A percentile compares a stretch with the other conserved stretches of the same genome.
These are phyloP conservation scores for Amphirosellinia nigrospora DNA, from an alignment of 495 filamentous ascomycete species.

Conservation along the genomic window DNA sequence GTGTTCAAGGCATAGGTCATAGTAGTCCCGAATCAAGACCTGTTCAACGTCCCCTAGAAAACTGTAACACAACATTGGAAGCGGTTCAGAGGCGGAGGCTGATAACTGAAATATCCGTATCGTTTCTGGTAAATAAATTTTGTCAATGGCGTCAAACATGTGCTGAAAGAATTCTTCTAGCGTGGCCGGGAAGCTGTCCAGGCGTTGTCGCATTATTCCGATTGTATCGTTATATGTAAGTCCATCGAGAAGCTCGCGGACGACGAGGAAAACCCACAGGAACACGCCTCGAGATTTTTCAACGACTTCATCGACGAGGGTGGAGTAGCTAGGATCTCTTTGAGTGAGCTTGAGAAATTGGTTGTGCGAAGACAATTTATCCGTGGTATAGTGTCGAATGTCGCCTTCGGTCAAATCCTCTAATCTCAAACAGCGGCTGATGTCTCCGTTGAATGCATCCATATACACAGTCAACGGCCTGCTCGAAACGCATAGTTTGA, in stretches of 20 bases:
- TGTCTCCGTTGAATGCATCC: background rate
- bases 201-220: background rate
- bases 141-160: background rate
- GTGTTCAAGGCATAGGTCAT: background rate
- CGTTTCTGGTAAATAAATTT: background rate
- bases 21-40: background rate
- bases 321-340: background rate
- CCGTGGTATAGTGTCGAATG: background rate
- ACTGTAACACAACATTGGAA: background rate
- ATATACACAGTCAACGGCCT: background rate
- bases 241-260: background rate
- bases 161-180: background rate
- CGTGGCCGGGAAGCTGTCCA: background rate
- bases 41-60: background rate
- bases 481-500: background rate
- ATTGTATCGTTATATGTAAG: background rate
- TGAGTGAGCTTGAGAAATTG: background rate
- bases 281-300: background rate
- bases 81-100: background rate
- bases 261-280: background rate
- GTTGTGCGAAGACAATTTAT: background rate
- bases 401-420: background rate
- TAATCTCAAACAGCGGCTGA: background rate
- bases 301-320: background rate
- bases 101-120: background rate